These are phyloP conservation scores for Penicillium subrubescens DNA, from an alignment of 495 filamentous ascomycete genomes.

Conservation along the genomic window DNA sequence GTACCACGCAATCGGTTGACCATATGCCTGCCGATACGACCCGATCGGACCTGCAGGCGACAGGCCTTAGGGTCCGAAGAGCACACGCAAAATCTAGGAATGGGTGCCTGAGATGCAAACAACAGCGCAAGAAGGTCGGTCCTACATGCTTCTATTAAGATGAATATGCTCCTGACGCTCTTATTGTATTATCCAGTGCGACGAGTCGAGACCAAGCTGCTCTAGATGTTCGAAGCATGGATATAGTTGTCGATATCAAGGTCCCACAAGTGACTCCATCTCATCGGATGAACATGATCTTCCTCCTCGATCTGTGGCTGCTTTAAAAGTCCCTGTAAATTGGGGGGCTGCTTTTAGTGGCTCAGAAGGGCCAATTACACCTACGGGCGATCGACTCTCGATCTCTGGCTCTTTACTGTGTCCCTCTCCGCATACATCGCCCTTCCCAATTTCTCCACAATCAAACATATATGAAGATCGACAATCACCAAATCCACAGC, in stretches of 20 bases:
- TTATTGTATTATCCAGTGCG: not conserved
- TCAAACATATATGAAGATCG: not conserved
- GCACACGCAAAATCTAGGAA: conserved; percentile 40
- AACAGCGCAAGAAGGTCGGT: conserved; percentile 23
- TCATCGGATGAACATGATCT: not conserved
- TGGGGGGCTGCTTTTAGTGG: not conserved
- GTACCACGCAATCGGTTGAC: not conserved
- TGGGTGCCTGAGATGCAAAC: conserved; percentile 40
- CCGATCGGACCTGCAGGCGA: not conserved
- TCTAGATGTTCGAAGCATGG: not conserved
- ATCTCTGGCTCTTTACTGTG: not conserved
- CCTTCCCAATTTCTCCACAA: not conserved
- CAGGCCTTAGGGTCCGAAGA: conserved; percentile 26
- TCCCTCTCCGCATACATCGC: not conserved
- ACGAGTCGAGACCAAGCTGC: not conserved
- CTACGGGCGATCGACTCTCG: not conserved
- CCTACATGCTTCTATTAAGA: not conserved
- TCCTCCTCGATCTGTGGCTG: not conserved
- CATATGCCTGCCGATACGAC: not conserved
- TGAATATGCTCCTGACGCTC: not conserved
- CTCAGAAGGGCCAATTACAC: not conserved
- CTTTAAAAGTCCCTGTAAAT: not conserved
- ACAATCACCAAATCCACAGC: not conserved
- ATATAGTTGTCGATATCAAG: not conserved
- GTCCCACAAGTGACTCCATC: not conserved